Evolutionary conservation across 225 moss, liverwort and hornwort genomes (phyloP).

Genomic region (Pleurozium schreberi): DNA sequence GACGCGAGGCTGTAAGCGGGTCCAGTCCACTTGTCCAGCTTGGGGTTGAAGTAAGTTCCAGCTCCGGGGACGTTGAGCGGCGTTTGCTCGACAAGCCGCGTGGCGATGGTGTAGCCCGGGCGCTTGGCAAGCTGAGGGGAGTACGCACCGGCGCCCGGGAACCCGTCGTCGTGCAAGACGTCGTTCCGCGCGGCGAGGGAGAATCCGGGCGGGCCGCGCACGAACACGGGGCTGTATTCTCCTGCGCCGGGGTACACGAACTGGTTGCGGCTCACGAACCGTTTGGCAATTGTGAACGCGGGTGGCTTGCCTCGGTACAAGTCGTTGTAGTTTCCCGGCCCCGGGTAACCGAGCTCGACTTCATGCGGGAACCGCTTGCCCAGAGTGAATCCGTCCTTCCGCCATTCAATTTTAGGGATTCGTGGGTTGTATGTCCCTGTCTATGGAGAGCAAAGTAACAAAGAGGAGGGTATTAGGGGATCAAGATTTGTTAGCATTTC

Average conservation of each 20-base stretch:
- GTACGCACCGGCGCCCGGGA: slow-evolving; percentile 32
- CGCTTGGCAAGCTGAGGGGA: not conserved
- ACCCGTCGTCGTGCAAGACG: not conserved
- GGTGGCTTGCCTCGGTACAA: not conserved
- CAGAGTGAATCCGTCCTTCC: slow-evolving; percentile 7
- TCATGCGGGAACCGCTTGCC: not conserved
- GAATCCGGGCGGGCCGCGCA: slow-evolving; percentile 12
- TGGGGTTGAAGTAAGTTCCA: slow-evolving; percentile 24
- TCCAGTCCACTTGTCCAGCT: slow-evolving; percentile 9
- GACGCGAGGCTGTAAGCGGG: slow-evolving; percentile 21
- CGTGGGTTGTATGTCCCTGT: slow-evolving; percentile 21
- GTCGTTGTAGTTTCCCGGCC: slow-evolving; percentile 27
- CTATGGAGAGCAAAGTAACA: not conserved
- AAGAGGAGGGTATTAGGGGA: not conserved
- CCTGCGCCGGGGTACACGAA: slow-evolving; percentile 1
- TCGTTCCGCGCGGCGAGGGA: not conserved
- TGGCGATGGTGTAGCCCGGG: slow-evolving; percentile 2
- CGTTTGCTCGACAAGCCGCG: not conserved
- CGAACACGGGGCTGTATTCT: slow-evolving; percentile 16
- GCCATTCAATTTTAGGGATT: not conserved
- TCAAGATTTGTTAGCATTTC: not conserved
- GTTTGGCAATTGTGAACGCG: slow-evolving; percentile 17
- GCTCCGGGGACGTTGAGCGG: slow-evolving; percentile 9
- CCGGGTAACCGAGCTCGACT: not conserved
- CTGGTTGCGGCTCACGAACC: not conserved